A percentile compares a stretch with the other conserved stretches of the same genome.
These are phyloP conservation scores for Tuber calosporum DNA, from an alignment of 495 filamentous ascomycete genomes.

Conservation along the genomic window DNA sequence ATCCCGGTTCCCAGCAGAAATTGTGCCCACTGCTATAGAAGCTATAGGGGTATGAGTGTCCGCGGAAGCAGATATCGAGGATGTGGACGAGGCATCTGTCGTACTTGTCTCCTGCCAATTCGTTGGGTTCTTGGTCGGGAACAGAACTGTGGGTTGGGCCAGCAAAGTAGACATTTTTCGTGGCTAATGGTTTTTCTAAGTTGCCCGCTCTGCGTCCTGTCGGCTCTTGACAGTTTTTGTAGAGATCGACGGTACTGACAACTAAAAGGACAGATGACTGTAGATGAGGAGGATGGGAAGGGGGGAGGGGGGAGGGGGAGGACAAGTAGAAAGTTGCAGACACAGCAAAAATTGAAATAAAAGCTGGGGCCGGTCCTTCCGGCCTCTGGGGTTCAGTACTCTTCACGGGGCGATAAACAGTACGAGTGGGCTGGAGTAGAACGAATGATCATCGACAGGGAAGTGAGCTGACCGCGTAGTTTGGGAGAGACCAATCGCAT, in stretches of 20 bases:
- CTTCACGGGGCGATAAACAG: not conserved
- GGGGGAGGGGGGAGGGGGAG: not conserved
- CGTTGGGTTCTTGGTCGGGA: not conserved
- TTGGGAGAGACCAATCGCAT: slow-evolving; percentile 6
- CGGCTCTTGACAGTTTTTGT: not conserved
- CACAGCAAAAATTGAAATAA: not conserved
- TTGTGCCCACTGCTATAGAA: not conserved
- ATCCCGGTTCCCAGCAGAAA: slow-evolving; percentile 2
- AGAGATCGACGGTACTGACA: not conserved
- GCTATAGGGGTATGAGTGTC: not conserved
- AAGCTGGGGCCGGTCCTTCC: not conserved
- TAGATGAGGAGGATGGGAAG: not conserved
- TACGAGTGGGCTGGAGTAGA: not conserved
- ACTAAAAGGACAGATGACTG: not conserved
- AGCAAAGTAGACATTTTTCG: not conserved
- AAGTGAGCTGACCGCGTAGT: slow-evolving; percentile 12
- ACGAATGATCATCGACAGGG: slow-evolving; percentile 30
- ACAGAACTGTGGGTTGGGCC: not conserved
- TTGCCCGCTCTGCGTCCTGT: not conserved
- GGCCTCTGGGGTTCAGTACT: not conserved
- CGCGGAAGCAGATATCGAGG: not conserved
- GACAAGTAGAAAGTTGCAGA: not conserved
- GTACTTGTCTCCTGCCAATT: not conserved
- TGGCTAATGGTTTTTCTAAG: not conserved
- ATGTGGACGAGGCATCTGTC: not conserved